Conservation (phyloP, 352 stramenopile species). For the Elongisporangium prolatum region DNA sequence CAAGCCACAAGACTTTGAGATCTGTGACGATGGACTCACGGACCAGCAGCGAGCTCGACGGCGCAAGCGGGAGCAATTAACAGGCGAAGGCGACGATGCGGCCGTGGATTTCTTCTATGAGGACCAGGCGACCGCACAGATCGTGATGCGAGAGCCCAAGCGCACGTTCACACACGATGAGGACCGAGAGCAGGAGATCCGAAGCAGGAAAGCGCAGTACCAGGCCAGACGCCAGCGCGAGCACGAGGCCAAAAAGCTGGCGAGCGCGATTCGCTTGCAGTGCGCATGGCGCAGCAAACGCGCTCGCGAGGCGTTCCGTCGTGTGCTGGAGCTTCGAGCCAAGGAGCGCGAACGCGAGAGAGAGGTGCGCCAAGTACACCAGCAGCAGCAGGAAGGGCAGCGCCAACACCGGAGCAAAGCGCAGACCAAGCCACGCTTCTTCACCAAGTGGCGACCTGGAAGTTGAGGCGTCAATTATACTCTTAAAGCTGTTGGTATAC, state of each 20-base stretch:
- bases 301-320: conserved; percentile 47
- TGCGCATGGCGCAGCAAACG: conserved; percentile 72
- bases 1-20: conserved; percentile 25
- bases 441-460: neutral
- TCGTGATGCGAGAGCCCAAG: conserved; percentile 26
- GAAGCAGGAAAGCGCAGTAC: conserved; percentile 31
- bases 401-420: neutral
- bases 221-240: conserved; percentile 19
- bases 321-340: conserved; percentile 45
- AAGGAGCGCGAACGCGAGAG: conserved; percentile 63
- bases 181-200: conserved; percentile 32
- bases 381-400: neutral
- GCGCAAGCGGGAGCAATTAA: conserved; percentile 2
- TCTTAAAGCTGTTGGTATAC: no score
- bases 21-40: conserved; percentile 18
- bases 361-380: conserved; percentile 19
- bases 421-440: neutral
- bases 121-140: conserved; percentile 41
- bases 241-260: conserved; percentile 43
- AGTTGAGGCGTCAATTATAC: no score
- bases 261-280: conserved; percentile 60
- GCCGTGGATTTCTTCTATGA: conserved; percentile 50
- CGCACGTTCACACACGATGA: conserved; percentile 19
- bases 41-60: conserved; percentile 16
- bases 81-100: conserved; percentile 6